Evolutionary conservation across 1,284 basidiomycete species (phyloP), one percentile per base, ranked within the genome.

Genomic region (Boletus smithii): DNA sequence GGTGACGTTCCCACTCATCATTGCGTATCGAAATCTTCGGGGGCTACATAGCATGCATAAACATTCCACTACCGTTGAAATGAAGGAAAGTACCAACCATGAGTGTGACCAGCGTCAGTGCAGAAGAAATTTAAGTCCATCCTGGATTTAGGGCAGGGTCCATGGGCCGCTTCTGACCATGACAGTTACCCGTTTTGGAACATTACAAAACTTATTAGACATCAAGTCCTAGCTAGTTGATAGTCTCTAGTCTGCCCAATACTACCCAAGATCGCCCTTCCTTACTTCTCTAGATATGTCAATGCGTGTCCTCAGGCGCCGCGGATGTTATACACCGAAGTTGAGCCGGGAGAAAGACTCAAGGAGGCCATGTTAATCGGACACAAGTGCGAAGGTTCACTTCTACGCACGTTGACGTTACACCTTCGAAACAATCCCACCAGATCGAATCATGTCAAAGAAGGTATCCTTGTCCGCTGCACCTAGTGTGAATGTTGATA

Each of bases 381-480:
- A 9, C 34, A 23, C 34, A 16, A 30, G 24, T 13, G n/a, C 8
- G 23, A 30, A 35, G 18, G 16, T 16, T 30, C 24, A 14, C 24
- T 37, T 23, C n/a, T 35, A 26, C 14, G 16, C 34, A 26, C 22
- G 7, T 37, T 18, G 13, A 24, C 4, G 14, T 46, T 50, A 69
- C 17, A 48, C 65, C 61, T 76, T 83, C n/a, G 81, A 81, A 31
- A 85, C 83, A 18, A 84, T 69, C 6, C 84, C 83, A 40, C 88
- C 88, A 42, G 85, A 80, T 45, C 83, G 76, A 57, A 91, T 88
- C 74, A 88, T 81, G 53, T 88, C 78, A 57, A 91, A 78, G 64
- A 91, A 91, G 44, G 81, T 75, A 53, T 88, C 81, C 65, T 83
- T 78, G 49, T 77, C 81, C 20, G 88, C 70, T 8, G 69, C 63